A percentile compares a stretch with the other conserved stretches of the same genome.
phyloP scores from a whole-genome alignment of 108 stramenopile species.

The Pseudonitzschia pungens region DNA sequence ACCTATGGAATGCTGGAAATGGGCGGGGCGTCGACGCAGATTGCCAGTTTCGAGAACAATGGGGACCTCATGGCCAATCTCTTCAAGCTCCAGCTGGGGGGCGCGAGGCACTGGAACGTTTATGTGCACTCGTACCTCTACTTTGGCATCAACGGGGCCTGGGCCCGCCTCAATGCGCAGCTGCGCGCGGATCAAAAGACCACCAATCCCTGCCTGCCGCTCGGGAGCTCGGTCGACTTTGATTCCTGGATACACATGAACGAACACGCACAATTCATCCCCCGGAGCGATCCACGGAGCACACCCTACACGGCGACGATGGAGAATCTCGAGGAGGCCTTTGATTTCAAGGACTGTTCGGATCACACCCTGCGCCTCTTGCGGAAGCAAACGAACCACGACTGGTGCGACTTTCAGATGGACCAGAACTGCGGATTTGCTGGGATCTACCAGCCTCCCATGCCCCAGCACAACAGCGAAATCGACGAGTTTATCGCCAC shows the following conservation, averaged over 20 bases:
- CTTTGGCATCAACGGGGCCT: conserved; percentile 78
- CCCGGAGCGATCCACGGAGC: conserved; percentile 21
- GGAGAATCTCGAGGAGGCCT: conserved; percentile 48
- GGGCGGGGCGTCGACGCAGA: conserved; percentile 89
- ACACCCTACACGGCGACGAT: conserved; percentile 46
- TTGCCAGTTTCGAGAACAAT: conserved; percentile 74
- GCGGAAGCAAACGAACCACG: conserved; percentile 42
- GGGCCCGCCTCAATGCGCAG: conserved; percentile 47
- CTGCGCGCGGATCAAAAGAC: conserved; percentile 38
- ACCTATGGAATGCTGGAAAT: conserved; percentile 87
- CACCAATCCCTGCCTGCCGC: conserved; percentile 59
- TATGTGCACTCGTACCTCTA: conserved; percentile 90
- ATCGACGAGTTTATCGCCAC: conserved; percentile 74
- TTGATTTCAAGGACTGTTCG: conserved; percentile 38
- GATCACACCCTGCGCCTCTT: conserved; percentile 33
- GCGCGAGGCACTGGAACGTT: conserved; percentile 84
- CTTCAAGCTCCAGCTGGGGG: conserved; percentile 90
- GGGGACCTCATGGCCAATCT: conserved; percentile 82
- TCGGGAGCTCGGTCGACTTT: conserved; percentile 32
- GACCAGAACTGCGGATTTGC: conserved; percentile 78
- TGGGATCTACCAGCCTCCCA: conserved; percentile 85
- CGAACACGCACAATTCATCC: conserved; percentile 21
- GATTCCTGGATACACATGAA: conserved; percentile 45
- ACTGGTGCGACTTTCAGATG: conserved; percentile 79
- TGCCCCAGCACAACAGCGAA: conserved; percentile 47